Evolutionary conservation across 495 filamentous ascomycete genomes (phyloP).

Genomic region (Lepraria neglecta): DNA sequence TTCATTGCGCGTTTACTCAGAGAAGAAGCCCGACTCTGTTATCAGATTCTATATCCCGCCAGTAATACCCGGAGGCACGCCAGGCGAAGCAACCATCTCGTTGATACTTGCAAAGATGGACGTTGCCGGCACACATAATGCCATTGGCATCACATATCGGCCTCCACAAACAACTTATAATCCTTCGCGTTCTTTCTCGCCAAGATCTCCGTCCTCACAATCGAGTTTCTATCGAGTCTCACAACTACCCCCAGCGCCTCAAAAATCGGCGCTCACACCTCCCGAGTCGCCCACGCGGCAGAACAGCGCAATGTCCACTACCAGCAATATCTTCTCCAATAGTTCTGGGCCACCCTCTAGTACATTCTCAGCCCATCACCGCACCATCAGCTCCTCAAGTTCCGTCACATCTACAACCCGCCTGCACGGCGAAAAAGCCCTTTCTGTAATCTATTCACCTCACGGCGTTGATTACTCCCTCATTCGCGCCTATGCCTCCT

Average conservation of each 20-base stretch:
- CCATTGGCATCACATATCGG: conserved; percentile 64
- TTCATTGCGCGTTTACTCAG: conserved; percentile 45
- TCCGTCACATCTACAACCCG: conserved; percentile 28
- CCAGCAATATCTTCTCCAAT: conserved; percentile 13
- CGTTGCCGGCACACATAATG: conserved; percentile 55
- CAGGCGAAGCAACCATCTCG: conserved; percentile 59
- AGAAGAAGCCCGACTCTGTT: conserved; percentile 38
- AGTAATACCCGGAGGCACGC: conserved; percentile 37
- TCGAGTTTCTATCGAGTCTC: conserved; percentile 11
- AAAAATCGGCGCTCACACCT: conserved; percentile 23
- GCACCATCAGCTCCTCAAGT: conserved; percentile 20
- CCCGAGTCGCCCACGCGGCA: conserved; percentile 25
- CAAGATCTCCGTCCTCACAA: conserved; percentile 25
- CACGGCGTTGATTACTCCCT: conserved; percentile 49
- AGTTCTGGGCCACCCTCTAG: conserved; percentile 15
- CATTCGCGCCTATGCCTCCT: conserved; percentile 47
- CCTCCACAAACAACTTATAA: conserved; percentile 38
- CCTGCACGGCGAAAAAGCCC: conserved; percentile 32
- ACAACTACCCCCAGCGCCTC: conserved; percentile 5
- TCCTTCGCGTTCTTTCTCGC: conserved; percentile 31
- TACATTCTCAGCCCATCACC: conserved; percentile 17
- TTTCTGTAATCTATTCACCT: conserved; percentile 56
- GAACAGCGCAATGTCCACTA: conserved; percentile 15
- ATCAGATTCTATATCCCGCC: conserved; percentile 45
- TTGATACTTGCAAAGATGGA: conserved; percentile 57